Percentiles rank a stretch among this genome's conserved stretches.
phyloP scores from a whole-genome alignment of 495 filamentous ascomycete genomes.

The Neurospora tetraspora region DNA sequence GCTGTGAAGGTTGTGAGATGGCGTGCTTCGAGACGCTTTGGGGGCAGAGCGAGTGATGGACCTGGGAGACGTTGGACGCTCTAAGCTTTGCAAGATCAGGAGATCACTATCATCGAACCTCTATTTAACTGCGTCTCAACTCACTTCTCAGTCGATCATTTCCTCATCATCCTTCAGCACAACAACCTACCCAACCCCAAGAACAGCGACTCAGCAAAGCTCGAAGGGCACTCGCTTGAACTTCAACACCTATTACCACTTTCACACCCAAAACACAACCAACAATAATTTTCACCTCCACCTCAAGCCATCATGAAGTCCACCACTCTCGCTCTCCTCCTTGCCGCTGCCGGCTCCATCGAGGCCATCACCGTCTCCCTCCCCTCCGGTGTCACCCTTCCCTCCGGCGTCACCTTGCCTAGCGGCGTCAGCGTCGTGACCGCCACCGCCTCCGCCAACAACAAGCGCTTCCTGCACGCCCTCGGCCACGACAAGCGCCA shows the following conservation, averaged over 20 bases:
- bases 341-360: not conserved
- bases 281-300: not conserved
- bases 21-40: not conserved
- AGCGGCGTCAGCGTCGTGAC: constrained; percentile 21
- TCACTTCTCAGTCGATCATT: not conserved
- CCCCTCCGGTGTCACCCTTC: constrained; percentile 16
- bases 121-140: not conserved
- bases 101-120: not conserved
- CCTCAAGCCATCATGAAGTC: not conserved
- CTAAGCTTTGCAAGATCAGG: not conserved
- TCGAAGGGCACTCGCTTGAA: not conserved
- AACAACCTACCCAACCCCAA: not conserved
- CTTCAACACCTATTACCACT: not conserved
- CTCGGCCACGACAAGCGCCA: not conserved
- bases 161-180: not conserved
- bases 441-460: constrained; percentile 6
- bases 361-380: constrained; percentile 6
- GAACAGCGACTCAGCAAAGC: not conserved
- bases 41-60: not conserved
- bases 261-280: not conserved
- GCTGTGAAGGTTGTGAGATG: not conserved
- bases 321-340: not conserved
- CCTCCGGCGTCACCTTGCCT: constrained; percentile 17
- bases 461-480: not conserved
- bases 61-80: not conserved